Base-by-base conservation (phyloP, 805 yeast species). In the Candida endomychidarum region DNA sequence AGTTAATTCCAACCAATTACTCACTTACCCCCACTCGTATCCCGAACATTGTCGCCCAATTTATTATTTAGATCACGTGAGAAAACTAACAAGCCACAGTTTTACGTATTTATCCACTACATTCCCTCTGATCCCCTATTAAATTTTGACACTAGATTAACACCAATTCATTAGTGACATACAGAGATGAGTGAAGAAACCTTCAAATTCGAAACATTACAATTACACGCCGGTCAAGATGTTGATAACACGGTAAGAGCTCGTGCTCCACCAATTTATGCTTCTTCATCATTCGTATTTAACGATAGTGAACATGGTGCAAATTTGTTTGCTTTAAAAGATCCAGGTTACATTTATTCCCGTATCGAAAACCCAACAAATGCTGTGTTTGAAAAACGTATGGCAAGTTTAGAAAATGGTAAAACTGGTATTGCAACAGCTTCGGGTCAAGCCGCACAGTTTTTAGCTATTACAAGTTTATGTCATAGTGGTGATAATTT, bases 361-460 rank as follows among this genome's bases (percentile, higher is more conserved):
- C 80, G 99, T 61, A 74, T 91, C 51, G 82, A 79, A 78, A 91
- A 91, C 70, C 99, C 99, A 48, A 91, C 99, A 45, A 83, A 76
- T 43, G 95, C 85, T 54, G 91, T 86, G 18, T 85, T 91, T 48
- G 99, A 91, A 67, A 79, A 86, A 61, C 78, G 99, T 68, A 75
- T 91, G 45, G 95, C 96, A 40, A 95, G 95, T 37, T 76, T 91
- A 45, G 99, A 91, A 67, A 83, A 85, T 42, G 99, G 98, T 57
- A 82, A 81, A 37, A 95, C 85, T 44, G 98, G 96, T 3, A 67
- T 91, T 41, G 95, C 96, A 5, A 83, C 84, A 18, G 65, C 95
- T 16, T 89, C 97, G n/a, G 99, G 99, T 47, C 96, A 90, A 68
- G 91, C 97, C 40, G 97, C 98, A 19, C 96, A 90, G 63, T 79